phyloP scores from a whole-genome alignment of 495 filamentous ascomycete genomes.

The Trichoderma virens region DNA sequence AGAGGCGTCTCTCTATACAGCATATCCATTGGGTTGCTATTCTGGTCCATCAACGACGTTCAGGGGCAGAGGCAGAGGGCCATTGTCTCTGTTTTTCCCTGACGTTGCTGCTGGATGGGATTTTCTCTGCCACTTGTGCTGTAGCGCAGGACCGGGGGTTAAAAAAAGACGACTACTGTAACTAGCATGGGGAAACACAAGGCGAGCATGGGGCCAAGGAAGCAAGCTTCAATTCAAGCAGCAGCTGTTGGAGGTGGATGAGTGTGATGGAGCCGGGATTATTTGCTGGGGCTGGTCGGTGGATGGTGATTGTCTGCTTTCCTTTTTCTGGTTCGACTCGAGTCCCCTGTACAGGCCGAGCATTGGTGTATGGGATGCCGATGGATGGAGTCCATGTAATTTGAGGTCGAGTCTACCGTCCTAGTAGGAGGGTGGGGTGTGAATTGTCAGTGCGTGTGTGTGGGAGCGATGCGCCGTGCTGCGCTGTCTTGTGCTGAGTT shows the following conservation, averaged over 20 bases:
- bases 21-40: not conserved
- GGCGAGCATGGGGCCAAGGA: not conserved
- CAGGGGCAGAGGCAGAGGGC: not conserved
- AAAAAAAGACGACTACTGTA: not conserved
- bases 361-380: not conserved
- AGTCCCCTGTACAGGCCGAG: not conserved
- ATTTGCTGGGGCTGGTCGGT: not conserved
- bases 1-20: not conserved
- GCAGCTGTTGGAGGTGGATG: not conserved
- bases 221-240: no score
- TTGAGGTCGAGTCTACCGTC: not conserved
- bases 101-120: not conserved
- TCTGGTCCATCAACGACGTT: not conserved
- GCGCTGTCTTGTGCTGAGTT: not conserved
- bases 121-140: not conserved
- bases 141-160: not conserved
- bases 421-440: not conserved
- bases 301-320: slow-evolving; percentile 1
- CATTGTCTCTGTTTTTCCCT: not conserved
- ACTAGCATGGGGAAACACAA: slow-evolving; percentile 4
- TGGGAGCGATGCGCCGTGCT: not conserved
- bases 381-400: not conserved
- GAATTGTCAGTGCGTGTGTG: not conserved
- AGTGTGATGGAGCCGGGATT: not conserved
- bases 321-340: not conserved